A percentile compares a stretch with the other conserved stretches of the same genome.
Conservation (phyloP, 257 asterid species). For the Prunella vulgaris region DNA sequence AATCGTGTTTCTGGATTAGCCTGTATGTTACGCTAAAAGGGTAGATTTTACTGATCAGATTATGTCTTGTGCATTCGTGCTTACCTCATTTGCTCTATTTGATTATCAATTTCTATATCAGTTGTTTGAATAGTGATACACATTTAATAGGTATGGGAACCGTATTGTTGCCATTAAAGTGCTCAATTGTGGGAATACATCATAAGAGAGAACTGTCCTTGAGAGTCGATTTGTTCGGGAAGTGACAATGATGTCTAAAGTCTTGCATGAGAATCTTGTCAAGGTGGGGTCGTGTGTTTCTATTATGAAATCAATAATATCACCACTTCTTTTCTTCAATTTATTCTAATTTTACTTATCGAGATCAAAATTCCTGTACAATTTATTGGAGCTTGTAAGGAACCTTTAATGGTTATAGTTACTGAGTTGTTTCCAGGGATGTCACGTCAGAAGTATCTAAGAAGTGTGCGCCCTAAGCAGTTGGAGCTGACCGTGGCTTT, state of each 20-base stretch:
- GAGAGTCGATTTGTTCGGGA: slow-evolving; percentile 87
- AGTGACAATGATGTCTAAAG: slow-evolving; percentile 91
- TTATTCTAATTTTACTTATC: background rate
- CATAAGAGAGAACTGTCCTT: slow-evolving; percentile 65
- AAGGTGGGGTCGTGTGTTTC: slow-evolving; percentile 43
- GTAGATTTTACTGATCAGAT: too few relatives aligned
- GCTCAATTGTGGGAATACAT: slow-evolving; percentile 65
- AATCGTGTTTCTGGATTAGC: too few relatives aligned
- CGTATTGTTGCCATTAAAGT: slow-evolving; percentile 90
- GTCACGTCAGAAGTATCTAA: slow-evolving; percentile 88
- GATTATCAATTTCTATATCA: background rate
- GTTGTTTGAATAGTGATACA: background rate
- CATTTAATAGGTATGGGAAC: slow-evolving; percentile 60
- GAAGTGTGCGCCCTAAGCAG: slow-evolving; percentile 72
- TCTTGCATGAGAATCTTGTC: slow-evolving; percentile 89
- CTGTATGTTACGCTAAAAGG: too few relatives aligned
- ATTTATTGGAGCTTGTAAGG: slow-evolving; percentile 98
- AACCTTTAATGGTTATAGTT: slow-evolving; percentile 95
- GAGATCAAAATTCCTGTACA: slow-evolving; percentile 28
- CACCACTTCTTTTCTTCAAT: background rate
- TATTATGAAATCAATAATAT: background rate
- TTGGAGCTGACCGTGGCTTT: slow-evolving; percentile 71
- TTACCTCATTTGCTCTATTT: slow-evolving; percentile 18
- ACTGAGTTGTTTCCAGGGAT: slow-evolving; percentile 90
- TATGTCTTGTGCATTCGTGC: too few relatives aligned